Base-by-base conservation (phyloP, 139 green algal species). In the Chlamydomonas sp. region DNA sequence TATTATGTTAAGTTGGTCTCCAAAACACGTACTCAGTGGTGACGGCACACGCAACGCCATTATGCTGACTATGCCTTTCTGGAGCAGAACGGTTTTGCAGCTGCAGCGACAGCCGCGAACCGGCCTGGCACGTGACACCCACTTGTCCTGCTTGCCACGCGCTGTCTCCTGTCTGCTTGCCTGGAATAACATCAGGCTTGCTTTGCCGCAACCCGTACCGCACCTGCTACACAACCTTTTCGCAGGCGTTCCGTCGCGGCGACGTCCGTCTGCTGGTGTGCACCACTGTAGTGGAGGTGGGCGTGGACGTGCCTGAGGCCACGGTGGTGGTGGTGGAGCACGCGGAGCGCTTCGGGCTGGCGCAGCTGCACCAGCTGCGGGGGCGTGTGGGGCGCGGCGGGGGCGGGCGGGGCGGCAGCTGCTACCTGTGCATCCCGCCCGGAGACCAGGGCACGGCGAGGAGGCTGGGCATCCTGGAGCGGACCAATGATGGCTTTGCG, bases 331-430 rank as follows among this genome's bases (percentile, higher is more conserved):
- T 99, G 58, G 95, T 99, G n/a, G 93, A 99, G 89, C 93, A 98
- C 80, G 96, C 97, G 9, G 97, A 99, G n/a, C 91, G 90, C n/a
- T 98, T 98, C 91, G 97, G 97, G 57, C 92, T 99, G 82, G 97
- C 97, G 2, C 95, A 98, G 93, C 94, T 99, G 90, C 97, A 99
- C 89, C 97, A 99, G 94, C 94, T 99, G 83, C 85, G 97, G 17
- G 97, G 97, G 0, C 86, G 97, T 3, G 97, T 98, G 69, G 96
- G 96, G 3, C 90, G 97, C 0, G 91, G 93, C 14, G 31, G 31
- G 31, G 31, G 31, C 31, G 63, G 49, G 15, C 63, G 73, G 49
- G 58, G 8, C 49, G 73, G 74, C 49, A 1, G 15, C 14, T 88
- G 73, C 83, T 81, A 59, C 73, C 73, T 88, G 83, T 81, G 73